phyloP scores from a whole-genome alignment of 2,329 filamentous ascomycete species.

The Geosmithia flava region DNA sequence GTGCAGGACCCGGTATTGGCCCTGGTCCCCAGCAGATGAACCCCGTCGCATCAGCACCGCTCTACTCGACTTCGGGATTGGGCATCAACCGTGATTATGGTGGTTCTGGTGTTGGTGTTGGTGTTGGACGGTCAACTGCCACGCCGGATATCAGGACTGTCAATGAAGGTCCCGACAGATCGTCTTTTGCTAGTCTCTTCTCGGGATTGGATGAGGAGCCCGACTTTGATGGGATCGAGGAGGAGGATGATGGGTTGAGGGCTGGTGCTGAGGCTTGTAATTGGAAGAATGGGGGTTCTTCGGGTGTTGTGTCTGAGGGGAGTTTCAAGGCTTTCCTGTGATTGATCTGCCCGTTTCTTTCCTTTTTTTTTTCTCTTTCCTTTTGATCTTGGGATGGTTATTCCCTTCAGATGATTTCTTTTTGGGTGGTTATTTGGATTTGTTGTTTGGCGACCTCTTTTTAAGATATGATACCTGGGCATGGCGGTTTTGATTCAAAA shows the following conservation, averaged over 20 bases:
- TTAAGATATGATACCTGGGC: no score
- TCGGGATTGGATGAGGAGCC: neutral
- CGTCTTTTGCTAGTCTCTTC: neutral
- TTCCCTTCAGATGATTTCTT: no score
- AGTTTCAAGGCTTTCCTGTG: constrained; percentile 14
- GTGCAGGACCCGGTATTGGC: neutral
- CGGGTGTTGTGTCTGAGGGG: constrained; percentile 9
- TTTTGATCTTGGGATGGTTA: no score
- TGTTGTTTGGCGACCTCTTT: no score
- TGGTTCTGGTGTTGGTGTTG: no score
- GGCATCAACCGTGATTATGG: no score
- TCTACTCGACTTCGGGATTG: no score
- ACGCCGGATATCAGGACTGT: neutral
- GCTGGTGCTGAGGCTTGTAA: constrained; percentile 1
- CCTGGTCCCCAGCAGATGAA: no score
- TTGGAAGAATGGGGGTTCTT: constrained; percentile 9
- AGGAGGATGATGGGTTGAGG: neutral
- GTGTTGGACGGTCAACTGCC: neutral
- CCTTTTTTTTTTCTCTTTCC: neutral
- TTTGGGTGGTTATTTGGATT: no score
- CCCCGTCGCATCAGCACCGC: no score
- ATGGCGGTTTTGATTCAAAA: no score
- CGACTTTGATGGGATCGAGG: no score
- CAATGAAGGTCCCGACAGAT: neutral
- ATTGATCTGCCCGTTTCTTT: neutral